Evolutionary conservation across 768 basidiomycete species (phyloP), one percentile per base, ranked within the genome.

Genomic region (Cystofilobasidium ferigula): DNA sequence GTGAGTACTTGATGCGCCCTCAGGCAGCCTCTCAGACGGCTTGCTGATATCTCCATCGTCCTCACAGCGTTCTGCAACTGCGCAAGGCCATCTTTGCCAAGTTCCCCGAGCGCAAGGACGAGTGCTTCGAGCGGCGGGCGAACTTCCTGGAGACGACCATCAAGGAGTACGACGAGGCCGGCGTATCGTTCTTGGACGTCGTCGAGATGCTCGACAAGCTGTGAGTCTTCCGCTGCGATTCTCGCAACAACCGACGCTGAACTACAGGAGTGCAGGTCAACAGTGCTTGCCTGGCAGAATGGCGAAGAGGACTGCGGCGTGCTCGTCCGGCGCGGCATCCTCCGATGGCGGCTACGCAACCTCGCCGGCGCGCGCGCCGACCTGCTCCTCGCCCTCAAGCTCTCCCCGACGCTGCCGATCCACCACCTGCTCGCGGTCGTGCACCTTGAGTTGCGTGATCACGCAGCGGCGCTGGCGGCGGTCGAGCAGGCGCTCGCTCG

Each of bases 301-400:
- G 67, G 67, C 16, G 67, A 68, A 20, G 67, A 68, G 43, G 67
- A 68, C 18, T 54, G 57, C 22, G 67, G 67, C 26, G 20, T 68
- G 2, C 57, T 68, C 20, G 67, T 68, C 47, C 54, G 67, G 10
- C 40, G 67, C 47, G 67, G 54, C 3, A 51, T 68, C 42, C 8
- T 68, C 3, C 61, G 67, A 6, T 68, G 67, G 67, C 43, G 62
- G 7, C 40, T 68, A 13, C 36, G 65, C 14, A 59, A 67, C 34
- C 34, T 67, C 1, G 22, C 45, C 36, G 59, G 57, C 8, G 57
- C 57, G 26, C 47, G 24, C 18, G 45, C 57, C 59, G 64, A 65
- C 32, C 51, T 60, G 24, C 40, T 38, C 6, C 64, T 48, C 13
- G 57, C 58, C 22, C 58, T 60, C 9, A 43, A 59, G 34, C 58